Base-by-base conservation (phyloP, 805 yeast species). In the Vanderwaltozyma yarrowii region DNA sequence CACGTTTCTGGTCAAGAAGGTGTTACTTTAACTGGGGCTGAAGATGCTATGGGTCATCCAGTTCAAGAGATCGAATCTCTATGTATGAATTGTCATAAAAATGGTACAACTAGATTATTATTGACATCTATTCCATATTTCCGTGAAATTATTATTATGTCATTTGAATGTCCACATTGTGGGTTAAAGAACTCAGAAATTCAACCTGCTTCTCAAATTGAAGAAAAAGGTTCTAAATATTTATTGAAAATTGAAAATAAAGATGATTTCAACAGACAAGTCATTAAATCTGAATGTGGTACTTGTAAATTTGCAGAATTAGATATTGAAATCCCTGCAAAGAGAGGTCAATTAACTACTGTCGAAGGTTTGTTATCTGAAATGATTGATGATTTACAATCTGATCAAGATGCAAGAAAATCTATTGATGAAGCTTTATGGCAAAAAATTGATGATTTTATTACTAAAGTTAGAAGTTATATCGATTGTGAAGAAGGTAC, bases 101-200 rank as follows among this genome's bases (percentile, higher is more conserved):
- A 76, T 40, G 99, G 99, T 42, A 69, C 69, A 37, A 92, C 98
- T 4, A 67, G 94, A 47, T 60, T 92, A 58, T 67, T 92, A 31
- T 67, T 92, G 52, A 92, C 99, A 12, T 70, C 77, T 37, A 92
- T 92, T 51, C 99, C 99, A 15, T 86, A 69, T 52, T 92, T 92
- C 65, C 70, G 88, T 46, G 96, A 92, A 60, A 76, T 92, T 37
- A 82, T 92, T 36, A 60, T 92, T 40, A 89, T 92, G 94, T 87
- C 96, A 2, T 92, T 92, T 61, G 84, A 79, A 48, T 92, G 99
- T 62, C 89, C 92, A 20, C 96, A 88, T 61, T 92, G 99, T 67
- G 84, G 85, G 1, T 76, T 85, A 57, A 83, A 80, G 58, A 89
- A 86, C 69, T 75, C 85, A 29, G 98, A 92, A 64, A 74, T 92